phyloP scores from a whole-genome alignment of 2,329 filamentous ascomycete species.

The Colletotrichum sp. region DNA sequence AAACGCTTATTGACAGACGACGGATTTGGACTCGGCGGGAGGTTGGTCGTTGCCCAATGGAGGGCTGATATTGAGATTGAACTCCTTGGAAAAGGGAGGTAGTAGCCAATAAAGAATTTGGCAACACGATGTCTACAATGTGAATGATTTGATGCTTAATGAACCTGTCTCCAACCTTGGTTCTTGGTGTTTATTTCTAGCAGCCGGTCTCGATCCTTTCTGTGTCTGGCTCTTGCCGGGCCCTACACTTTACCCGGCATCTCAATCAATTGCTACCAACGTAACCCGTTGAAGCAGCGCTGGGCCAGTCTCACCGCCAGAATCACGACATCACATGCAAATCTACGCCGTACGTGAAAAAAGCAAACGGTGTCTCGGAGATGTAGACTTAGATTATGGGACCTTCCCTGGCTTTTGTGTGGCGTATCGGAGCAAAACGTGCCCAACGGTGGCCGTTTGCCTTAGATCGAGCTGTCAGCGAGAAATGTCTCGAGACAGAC shows the following conservation, averaged over 20 bases:
- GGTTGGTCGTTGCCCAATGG: slow-evolving; percentile 22
- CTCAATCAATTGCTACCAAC: fast-evolving
- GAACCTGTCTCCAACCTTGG: background rate
- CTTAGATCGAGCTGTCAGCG: background rate
- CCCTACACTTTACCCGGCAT: fast-evolving
- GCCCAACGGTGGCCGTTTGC: background rate
- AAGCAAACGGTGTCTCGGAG: background rate
- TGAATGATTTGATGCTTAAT: background rate
- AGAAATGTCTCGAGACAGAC: background rate
- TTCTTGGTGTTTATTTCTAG: background rate
- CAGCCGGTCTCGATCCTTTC: fast-evolving
- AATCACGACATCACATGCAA: background rate
- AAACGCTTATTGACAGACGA: slow-evolving; percentile 16
- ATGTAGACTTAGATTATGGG: background rate
- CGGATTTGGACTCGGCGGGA: slow-evolving; percentile 14
- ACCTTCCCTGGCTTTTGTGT: background rate
- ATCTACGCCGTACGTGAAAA: background rate
- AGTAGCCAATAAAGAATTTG: slow-evolving; percentile 19
- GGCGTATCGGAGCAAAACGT: background rate
- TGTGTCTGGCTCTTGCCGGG: fast-evolving
- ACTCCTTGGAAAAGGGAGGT: slow-evolving; percentile 22
- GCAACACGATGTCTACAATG: background rate
- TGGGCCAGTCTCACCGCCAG: background rate
- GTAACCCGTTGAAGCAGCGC: background rate
- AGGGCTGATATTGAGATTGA: slow-evolving; percentile 22